Percentiles rank a stretch among this genome's conserved stretches.
Conservation (phyloP, 371 early-diverging fungal genomes). For the Mucor piriformis region DNA sequence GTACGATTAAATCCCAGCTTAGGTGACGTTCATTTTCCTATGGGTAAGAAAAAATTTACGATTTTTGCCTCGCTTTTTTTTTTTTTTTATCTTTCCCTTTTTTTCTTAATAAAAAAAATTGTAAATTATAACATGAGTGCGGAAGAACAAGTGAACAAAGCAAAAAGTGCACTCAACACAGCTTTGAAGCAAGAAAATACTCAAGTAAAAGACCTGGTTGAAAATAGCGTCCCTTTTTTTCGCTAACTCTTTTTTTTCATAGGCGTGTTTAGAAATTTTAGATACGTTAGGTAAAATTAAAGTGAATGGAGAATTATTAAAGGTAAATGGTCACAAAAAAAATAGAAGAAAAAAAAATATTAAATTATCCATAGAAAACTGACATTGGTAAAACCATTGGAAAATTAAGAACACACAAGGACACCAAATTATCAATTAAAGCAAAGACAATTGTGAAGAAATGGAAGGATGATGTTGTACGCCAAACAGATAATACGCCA, state of each 20-base stretch:
- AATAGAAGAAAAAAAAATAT: neutral
- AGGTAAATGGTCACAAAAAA: conserved; percentile 19
- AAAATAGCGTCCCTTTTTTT: neutral
- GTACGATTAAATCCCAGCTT: conserved; percentile 1
- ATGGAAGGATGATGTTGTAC: conserved; percentile 80
- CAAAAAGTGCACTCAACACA: conserved; percentile 25
- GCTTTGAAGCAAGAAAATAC: conserved; percentile 28
- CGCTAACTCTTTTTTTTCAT: neutral
- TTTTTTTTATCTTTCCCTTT: conserved; percentile 5
- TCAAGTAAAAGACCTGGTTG: conserved; percentile 7
- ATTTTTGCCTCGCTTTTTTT: neutral
- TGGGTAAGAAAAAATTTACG: neutral
- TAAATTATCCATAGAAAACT: conserved; percentile 54
- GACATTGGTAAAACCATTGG: conserved; percentile 80
- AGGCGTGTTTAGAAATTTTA: conserved; percentile 31
- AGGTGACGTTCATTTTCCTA: neutral
- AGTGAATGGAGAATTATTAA: conserved; percentile 32
- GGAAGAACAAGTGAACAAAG: conserved; percentile 32
- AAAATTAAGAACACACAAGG: conserved; percentile 67
- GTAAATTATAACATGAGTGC: conserved; percentile 16
- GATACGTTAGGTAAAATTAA: conserved; percentile 24
- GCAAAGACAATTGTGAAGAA: conserved; percentile 75
- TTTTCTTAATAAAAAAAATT: neutral
- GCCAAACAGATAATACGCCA: conserved; percentile 1
- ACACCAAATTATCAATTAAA: conserved; percentile 57